phyloP scores from a whole-genome alignment of 257 asterid species.

The Osmanthus fragrans region DNA sequence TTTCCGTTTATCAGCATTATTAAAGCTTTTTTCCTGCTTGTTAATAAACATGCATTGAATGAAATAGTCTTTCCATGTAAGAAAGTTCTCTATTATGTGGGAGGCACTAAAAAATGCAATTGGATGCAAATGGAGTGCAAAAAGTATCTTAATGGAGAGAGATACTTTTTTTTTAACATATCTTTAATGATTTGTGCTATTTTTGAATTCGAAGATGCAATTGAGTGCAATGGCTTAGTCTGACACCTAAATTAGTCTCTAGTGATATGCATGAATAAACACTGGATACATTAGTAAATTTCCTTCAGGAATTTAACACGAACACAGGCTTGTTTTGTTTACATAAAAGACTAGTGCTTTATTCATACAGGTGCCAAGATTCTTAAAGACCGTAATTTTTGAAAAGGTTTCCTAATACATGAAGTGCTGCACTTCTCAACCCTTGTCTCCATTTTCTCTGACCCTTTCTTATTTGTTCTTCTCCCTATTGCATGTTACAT shows the following conservation, averaged over 20 bases:
- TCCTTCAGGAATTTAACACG: neutral
- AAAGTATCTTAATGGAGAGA: neutral
- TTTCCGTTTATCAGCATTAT: neutral
- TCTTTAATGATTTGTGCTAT: neutral
- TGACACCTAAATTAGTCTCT: neutral
- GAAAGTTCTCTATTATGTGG: neutral
- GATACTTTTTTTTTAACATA: neutral
- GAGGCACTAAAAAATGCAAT: neutral
- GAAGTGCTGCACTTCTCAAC: neutral
- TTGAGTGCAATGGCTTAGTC: neutral
- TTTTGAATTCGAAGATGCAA: neutral
- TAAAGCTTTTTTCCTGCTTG: neutral
- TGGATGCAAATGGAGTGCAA: too few relatives aligned
- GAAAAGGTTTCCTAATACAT: neutral
- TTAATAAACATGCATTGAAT: neutral
- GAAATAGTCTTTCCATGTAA: neutral
- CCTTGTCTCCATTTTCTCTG: neutral
- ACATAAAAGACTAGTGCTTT: neutral
- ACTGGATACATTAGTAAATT: neutral
- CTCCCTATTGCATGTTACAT: neutral
- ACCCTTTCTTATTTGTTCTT: neutral
- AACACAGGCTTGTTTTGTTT: neutral
- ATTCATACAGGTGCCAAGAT: neutral
- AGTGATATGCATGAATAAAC: neutral
- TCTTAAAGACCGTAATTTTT: neutral